These are phyloP conservation scores for Naganishia kalamii DNA, from an alignment of 768 basidiomycete species.

Conservation along the genomic window DNA sequence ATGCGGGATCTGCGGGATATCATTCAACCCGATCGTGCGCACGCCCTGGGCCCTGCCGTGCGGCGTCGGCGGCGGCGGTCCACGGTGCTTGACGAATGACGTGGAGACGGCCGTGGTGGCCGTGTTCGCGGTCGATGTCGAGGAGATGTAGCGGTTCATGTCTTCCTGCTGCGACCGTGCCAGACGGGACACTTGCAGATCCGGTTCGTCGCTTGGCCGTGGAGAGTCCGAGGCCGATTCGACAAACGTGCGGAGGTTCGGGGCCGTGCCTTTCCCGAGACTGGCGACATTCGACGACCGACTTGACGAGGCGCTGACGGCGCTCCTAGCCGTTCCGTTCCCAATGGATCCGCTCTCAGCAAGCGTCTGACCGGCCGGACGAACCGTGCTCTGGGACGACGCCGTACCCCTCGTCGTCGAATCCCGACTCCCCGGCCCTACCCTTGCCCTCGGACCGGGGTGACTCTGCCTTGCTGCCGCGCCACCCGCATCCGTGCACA, in stretches of 20 bases:
- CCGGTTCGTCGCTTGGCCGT: background rate
- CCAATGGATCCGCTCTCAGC: no score
- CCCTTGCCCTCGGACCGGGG: background rate
- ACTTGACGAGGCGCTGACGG: background rate
- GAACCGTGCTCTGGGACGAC: slow-evolving; percentile 2
- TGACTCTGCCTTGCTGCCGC: background rate
- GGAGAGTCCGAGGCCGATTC: background rate
- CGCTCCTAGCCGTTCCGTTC: background rate
- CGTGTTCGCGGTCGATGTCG: slow-evolving; percentile 70
- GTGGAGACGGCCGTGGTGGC: slow-evolving; percentile 53
- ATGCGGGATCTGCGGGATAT: slow-evolving; percentile 63
- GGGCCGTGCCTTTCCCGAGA: background rate
- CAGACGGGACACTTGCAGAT: background rate
- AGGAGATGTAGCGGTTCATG: slow-evolving; percentile 80
- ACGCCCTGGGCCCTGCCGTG: slow-evolving; percentile 25
- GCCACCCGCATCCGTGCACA: slow-evolving; percentile 20
- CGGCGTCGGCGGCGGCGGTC: slow-evolving; percentile 28
- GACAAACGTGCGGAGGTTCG: background rate
- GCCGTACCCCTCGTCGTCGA: background rate
- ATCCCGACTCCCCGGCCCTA: background rate
- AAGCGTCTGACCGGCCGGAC: no score
- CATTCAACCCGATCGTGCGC: slow-evolving; percentile 72
- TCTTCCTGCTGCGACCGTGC: slow-evolving; percentile 50
- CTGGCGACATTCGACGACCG: background rate
- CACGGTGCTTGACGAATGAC: slow-evolving; percentile 66